These are phyloP conservation scores for Stylosanthes scabra DNA, from an alignment of 331 rosid species.

Conservation along the genomic window DNA sequence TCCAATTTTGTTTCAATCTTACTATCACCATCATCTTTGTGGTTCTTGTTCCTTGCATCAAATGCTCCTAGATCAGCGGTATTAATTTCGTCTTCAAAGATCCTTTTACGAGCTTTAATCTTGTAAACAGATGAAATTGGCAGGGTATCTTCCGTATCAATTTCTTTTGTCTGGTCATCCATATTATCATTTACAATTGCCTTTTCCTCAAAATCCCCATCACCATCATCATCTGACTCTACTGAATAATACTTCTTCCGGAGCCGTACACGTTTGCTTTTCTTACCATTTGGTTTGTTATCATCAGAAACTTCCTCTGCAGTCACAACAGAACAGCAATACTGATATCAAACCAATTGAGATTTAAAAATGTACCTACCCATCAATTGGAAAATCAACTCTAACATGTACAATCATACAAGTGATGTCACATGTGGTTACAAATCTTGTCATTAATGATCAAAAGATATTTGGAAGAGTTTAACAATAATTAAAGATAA, in stretches of 20 bases:
- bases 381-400: neutral
- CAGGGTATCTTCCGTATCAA: constrained; percentile 51
- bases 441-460: too few species aligned
- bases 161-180: constrained; percentile 40
- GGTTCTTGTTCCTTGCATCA: too few species aligned
- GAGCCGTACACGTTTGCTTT: constrained; percentile 47
- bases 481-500: neutral
- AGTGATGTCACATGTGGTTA: too few species aligned
- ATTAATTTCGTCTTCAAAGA: too few species aligned
- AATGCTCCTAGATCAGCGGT: too few species aligned
- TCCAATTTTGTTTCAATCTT: too few species aligned
- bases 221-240: constrained; percentile 52
- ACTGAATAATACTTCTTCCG: constrained; percentile 57
- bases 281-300: constrained; percentile 42
- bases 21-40: too few species aligned
- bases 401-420: too few species aligned
- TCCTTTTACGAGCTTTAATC: too few species aligned
- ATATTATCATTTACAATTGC: constrained; percentile 11
- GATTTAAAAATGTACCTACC: neutral
- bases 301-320: constrained; percentile 50
- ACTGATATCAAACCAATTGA: constrained; percentile 4
- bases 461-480: too few species aligned
- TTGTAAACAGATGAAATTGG: constrained; percentile 62
- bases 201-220: constrained; percentile 37
- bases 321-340: constrained; percentile 28